Evolutionary conservation across 495 filamentous ascomycete genomes (phyloP).

Genomic region (Bombardia bombarda): DNA sequence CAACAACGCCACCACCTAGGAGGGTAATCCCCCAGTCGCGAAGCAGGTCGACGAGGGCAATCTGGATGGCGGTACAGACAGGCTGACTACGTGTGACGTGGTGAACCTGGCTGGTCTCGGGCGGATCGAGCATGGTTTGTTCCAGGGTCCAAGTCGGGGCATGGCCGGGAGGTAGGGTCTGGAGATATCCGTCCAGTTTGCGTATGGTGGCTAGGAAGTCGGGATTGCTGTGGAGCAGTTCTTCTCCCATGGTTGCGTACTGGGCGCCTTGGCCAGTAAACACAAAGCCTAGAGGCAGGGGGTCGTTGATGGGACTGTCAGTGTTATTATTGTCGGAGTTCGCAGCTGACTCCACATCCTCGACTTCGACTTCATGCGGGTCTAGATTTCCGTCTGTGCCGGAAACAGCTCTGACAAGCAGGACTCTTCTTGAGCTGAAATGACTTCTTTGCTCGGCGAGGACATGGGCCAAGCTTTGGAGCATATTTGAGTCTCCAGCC

Average conservation of each 20-base stretch:
- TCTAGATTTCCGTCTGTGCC: no score
- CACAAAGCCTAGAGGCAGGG: slow-evolving; percentile 25
- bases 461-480: no score
- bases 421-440: no score
- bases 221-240: slow-evolving; percentile 23
- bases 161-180: slow-evolving; percentile 24
- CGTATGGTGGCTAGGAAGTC: slow-evolving; percentile 8
- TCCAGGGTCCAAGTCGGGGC: slow-evolving; percentile 4
- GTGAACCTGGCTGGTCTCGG: not conserved
- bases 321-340: no score
- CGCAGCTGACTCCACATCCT: no score
- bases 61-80: slow-evolving; percentile 38
- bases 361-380: no score
- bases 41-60: slow-evolving; percentile 44
- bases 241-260: slow-evolving; percentile 40
- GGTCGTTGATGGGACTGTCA: no score
- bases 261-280: slow-evolving; percentile 37
- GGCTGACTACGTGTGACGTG: slow-evolving; percentile 27
- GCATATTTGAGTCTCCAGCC: no score
- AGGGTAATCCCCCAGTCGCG: slow-evolving; percentile 36
- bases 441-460: no score
- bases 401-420: no score
- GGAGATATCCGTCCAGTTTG: slow-evolving; percentile 17
- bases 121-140: not conserved
- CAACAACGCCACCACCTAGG: slow-evolving; percentile 39